A percentile compares a stretch with the other conserved stretches of the same genome.
Conservation (phyloP, 192 early-diverging fungal genomes). For the Coemansia sp. region DNA sequence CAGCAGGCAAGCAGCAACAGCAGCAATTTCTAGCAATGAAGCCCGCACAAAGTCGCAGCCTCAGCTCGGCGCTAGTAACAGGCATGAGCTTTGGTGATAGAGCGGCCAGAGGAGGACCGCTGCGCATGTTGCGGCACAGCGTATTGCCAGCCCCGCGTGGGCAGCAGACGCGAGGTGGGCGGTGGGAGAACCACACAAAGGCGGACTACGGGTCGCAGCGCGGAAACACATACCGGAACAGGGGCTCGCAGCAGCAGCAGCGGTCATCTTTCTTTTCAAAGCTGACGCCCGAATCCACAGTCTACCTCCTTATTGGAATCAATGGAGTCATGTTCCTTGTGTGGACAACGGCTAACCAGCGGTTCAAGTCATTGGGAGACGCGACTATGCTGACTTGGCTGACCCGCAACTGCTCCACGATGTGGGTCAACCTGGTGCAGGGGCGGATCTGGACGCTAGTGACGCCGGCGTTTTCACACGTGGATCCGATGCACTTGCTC, state of each 20-base stretch:
- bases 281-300: conserved; percentile 23
- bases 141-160: conserved; percentile 9
- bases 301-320: conserved; percentile 35
- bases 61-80: neutral
- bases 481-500: conserved; percentile 37
- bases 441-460: conserved; percentile 52
- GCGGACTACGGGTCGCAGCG: conserved; percentile 40
- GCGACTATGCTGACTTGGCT: conserved; percentile 20
- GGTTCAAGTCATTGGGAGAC: conserved; percentile 20
- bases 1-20: neutral
- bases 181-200: conserved; percentile 50
- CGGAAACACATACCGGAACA: conserved; percentile 37
- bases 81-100: neutral
- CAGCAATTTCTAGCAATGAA: neutral
- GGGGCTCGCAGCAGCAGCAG: neutral
- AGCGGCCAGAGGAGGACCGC: neutral
- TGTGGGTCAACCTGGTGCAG: conserved; percentile 21
- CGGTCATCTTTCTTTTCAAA: conserved; percentile 5
- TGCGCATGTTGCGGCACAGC: neutral
- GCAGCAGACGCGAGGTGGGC: conserved; percentile 38
- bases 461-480: conserved; percentile 54
- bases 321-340: conserved; percentile 44
- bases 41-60: neutral
- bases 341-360: conserved; percentile 26
- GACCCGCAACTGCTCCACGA: conserved; percentile 35